phyloP scores from a whole-genome alignment of 805 yeast genomes.

The Tetrapisispora phaffii region DNA sequence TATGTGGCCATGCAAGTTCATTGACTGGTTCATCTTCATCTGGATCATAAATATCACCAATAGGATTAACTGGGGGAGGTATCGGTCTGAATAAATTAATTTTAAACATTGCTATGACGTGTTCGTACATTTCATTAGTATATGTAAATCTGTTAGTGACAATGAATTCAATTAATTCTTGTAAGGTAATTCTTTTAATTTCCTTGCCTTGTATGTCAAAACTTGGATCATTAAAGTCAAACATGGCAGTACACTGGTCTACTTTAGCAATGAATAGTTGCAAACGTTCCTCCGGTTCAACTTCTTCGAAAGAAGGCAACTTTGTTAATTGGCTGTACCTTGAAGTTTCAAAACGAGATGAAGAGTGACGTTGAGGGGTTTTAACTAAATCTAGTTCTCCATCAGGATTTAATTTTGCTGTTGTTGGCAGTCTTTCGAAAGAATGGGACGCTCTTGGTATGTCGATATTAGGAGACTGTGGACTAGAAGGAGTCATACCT shows the following conservation, averaged over 20 bases:
- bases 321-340: slow-evolving; percentile 54
- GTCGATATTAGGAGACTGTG: slow-evolving; percentile 23
- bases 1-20: slow-evolving; percentile 97
- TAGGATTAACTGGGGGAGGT: slow-evolving; percentile 96
- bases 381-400: slow-evolving; percentile 71
- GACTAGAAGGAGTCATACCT: neutral
- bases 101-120: slow-evolving; percentile 83
- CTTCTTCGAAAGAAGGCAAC: slow-evolving; percentile 83
- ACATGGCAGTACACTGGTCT: slow-evolving; percentile 89
- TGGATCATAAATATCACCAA: slow-evolving; percentile 93
- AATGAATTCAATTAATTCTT: slow-evolving; percentile 82
- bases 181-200: slow-evolving; percentile 74
- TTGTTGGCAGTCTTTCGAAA: slow-evolving; percentile 49
- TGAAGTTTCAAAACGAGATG: slow-evolving; percentile 82
- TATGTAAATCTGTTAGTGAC: slow-evolving; percentile 72
- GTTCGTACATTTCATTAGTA: slow-evolving; percentile 83
- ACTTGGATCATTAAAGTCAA: slow-evolving; percentile 90
- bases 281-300: slow-evolving; percentile 68
- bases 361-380: slow-evolving; percentile 84
- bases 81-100: slow-evolving; percentile 87
- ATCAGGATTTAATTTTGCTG: slow-evolving; percentile 45
- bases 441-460: slow-evolving; percentile 39
- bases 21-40: slow-evolving; percentile 98
- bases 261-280: slow-evolving; percentile 71
- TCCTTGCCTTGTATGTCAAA: slow-evolving; percentile 89